Conservation (phyloP, 208 protist genomes). For the Acanthamoeba triangularis region DNA sequence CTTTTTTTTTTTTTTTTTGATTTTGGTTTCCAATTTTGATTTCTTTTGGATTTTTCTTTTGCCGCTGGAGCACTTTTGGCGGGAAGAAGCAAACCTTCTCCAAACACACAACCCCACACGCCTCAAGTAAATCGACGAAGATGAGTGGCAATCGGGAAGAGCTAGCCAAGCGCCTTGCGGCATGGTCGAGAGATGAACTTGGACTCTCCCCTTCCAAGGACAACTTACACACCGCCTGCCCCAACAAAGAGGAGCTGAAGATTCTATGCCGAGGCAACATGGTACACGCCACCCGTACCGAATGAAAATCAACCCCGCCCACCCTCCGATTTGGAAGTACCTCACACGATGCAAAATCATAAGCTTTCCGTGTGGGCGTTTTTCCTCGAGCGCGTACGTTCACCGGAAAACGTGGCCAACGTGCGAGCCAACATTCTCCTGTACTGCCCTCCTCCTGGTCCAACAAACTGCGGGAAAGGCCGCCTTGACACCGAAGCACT, state of each 20-base stretch:
- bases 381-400: constrained; percentile 37
- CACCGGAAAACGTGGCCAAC: background rate
- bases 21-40: background rate
- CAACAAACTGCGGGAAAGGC: background rate
- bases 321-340: too few relatives aligned
- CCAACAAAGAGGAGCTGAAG: constrained; percentile 25
- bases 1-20: background rate
- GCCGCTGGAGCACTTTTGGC: background rate
- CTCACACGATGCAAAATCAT: background rate
- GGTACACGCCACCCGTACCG: background rate
- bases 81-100: background rate
- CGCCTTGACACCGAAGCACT: too few relatives aligned
- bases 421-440: background rate
- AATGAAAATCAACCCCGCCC: background rate
- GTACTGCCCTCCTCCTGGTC: background rate
- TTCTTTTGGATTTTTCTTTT: background rate
- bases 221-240: background rate
- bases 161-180: background rate
- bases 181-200: background rate
- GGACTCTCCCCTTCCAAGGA: background rate
- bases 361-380: constrained; percentile 10
- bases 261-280: constrained; percentile 23
- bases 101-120: background rate
- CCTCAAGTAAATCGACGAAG: background rate
- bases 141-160: background rate